These are phyloP conservation scores for Mrakia frigida DNA, from an alignment of 768 basidiomycete species.

Conservation along the genomic window DNA sequence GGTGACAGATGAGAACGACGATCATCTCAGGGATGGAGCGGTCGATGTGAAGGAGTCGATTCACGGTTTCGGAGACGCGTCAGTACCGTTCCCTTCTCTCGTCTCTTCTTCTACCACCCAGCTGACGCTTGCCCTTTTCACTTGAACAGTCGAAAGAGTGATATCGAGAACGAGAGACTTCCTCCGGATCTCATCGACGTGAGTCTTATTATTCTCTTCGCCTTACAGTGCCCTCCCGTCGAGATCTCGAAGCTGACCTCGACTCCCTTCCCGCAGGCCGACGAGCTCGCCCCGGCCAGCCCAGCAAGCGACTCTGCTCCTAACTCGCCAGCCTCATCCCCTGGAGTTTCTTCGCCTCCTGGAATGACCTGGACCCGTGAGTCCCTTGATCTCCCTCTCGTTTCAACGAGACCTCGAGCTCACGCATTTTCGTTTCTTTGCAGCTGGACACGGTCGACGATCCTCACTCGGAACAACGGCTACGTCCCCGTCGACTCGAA, in stretches of 20 bases:
- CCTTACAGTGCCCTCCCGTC: conserved; percentile 48
- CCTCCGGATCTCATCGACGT: conserved; percentile 88
- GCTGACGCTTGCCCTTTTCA: not conserved
- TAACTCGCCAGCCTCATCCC: not conserved
- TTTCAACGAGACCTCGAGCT: conserved; percentile 41
- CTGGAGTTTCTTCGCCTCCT: not conserved
- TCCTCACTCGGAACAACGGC: conserved; percentile 88
- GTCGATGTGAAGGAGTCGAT: conserved; percentile 95
- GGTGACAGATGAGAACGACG: conserved; percentile 52
- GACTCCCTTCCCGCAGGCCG: conserved; percentile 16
- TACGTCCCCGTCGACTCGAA: conserved; percentile 86
- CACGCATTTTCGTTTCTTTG: not conserved
- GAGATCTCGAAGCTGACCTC: conserved; percentile 39
- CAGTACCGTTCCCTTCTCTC: conserved; percentile 46
- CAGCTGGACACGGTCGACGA: conserved; percentile 58
- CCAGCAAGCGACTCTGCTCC: conserved; percentile 12
- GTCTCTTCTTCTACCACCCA: not conserved
- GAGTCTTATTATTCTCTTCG: conserved; percentile 57
- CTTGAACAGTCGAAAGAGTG: conserved; percentile 71
- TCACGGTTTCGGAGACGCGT: conserved; percentile 91
- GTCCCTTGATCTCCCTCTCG: conserved; percentile 41
- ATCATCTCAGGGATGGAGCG: conserved; percentile 71
- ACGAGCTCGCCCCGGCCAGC: conserved; percentile 20
- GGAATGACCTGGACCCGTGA: conserved; percentile 36
- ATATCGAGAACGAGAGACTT: conserved; percentile 96